Evolutionary conservation across 768 basidiomycete species (phyloP).

Genomic region (Cyclocybe aegerita): DNA sequence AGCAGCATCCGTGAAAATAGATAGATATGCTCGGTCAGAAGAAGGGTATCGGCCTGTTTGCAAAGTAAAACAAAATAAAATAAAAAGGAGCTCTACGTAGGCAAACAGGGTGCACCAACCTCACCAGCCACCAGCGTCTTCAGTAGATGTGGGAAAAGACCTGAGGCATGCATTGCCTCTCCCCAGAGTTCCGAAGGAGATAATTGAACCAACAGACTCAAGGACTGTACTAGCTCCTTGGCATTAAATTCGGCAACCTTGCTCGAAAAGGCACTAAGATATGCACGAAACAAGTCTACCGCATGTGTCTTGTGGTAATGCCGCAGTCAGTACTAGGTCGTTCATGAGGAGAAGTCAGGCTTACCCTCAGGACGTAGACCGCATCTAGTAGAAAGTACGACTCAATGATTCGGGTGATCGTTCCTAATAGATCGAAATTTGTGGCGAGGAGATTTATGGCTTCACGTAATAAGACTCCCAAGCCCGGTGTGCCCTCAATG

Average conservation of each 20-base stretch:
- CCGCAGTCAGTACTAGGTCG: background rate
- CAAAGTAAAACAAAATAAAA: background rate
- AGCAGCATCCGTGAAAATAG: slow-evolving; percentile 75
- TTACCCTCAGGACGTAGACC: slow-evolving; percentile 59
- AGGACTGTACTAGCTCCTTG: slow-evolving; percentile 57
- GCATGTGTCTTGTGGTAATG: slow-evolving; percentile 44
- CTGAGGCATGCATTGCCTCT: slow-evolving; percentile 68
- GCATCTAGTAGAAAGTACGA: slow-evolving; percentile 80
- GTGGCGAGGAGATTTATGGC: slow-evolving; percentile 57
- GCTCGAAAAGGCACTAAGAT: slow-evolving; percentile 49
- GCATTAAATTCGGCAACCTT: slow-evolving; percentile 52
- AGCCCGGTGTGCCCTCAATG: slow-evolving; percentile 47
- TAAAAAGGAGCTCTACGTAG: background rate
- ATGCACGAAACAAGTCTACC: slow-evolving; percentile 56
- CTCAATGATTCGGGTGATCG: slow-evolving; percentile 64
- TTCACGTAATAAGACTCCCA: slow-evolving; percentile 67
- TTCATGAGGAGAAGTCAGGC: slow-evolving; percentile 1
- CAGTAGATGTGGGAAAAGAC: slow-evolving; percentile 66
- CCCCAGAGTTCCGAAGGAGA: slow-evolving; percentile 69
- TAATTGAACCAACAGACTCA: slow-evolving; percentile 63
- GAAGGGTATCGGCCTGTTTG: slow-evolving; percentile 36
- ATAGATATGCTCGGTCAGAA: slow-evolving; percentile 70
- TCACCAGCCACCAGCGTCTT: slow-evolving; percentile 65
- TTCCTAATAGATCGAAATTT: slow-evolving; percentile 77
- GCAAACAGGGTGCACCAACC: slow-evolving; percentile 35